Evolutionary conservation across 306 rosid species (phyloP).

Genomic region (Cotoneaster glaucophyllus): DNA sequence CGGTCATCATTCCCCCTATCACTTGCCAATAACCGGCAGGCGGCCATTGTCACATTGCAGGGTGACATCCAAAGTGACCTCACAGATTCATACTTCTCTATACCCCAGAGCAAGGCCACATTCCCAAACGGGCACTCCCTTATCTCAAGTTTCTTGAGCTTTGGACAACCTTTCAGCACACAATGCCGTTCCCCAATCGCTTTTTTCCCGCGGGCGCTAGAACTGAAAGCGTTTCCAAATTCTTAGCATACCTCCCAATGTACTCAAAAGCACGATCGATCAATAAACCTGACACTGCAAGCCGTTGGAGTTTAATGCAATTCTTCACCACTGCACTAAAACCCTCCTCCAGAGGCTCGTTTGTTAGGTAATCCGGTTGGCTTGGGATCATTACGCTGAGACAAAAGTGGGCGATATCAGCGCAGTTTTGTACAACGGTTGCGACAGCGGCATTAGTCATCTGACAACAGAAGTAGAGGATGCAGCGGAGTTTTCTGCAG

Average conservation of each 20-base stretch:
- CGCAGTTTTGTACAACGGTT: constrained; percentile 74
- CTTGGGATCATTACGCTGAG: constrained; percentile 72
- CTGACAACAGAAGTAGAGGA: constrained; percentile 76
- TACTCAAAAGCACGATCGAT: constrained; percentile 73
- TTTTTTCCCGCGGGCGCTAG: constrained; percentile 65
- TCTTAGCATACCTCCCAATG: constrained; percentile 66
- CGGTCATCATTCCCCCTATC: constrained; percentile 18
- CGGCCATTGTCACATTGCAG: background rate
- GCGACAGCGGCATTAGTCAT: constrained; percentile 86
- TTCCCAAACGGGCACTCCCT: constrained; percentile 4
- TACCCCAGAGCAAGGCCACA: constrained; percentile 32
- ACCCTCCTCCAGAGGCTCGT: constrained; percentile 71
- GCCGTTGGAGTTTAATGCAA: constrained; percentile 72
- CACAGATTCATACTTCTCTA: constrained; percentile 68
- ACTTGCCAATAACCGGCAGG: background rate
- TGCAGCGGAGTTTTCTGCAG: constrained; percentile 61
- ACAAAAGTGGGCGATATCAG: constrained; percentile 75
- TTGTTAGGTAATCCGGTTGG: constrained; percentile 54
- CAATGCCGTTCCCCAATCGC: constrained; percentile 49
- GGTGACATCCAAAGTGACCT: constrained; percentile 71
- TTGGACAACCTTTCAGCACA: background rate
- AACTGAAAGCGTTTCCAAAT: constrained; percentile 67
- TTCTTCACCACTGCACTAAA: constrained; percentile 78
- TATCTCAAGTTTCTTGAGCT: constrained; percentile 38
- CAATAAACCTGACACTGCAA: constrained; percentile 60